phyloP scores from a whole-genome alignment of 805 yeast species.

The Candida manassasensis region DNA sequence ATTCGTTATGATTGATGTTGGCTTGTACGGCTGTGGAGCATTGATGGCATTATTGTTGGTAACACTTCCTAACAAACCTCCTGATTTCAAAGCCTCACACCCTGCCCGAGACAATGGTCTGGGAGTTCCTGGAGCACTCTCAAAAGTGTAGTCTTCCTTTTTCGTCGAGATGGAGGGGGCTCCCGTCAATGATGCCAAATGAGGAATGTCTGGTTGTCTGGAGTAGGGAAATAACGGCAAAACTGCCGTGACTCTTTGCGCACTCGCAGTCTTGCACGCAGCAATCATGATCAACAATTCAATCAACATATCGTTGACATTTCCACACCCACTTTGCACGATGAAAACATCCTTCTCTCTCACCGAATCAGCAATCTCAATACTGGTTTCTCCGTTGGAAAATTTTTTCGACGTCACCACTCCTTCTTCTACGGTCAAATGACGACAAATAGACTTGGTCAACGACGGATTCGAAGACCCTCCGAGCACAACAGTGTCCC shows the following conservation, averaged over 20 bases:
- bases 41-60: conserved; percentile 4
- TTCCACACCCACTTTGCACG: conserved; percentile 81
- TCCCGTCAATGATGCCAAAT: conserved; percentile 58
- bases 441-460: conserved; percentile 68
- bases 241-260: conserved; percentile 83
- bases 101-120: conserved; percentile 30
- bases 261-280: conserved; percentile 92
- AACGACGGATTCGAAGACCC: conserved; percentile 86
- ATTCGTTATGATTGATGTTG: conserved; percentile 27
- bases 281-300: conserved; percentile 78
- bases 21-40: conserved; percentile 11
- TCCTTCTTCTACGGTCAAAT: conserved; percentile 71
- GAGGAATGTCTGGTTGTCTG: conserved; percentile 92
- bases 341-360: conserved; percentile 95
- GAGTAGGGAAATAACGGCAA: conserved; percentile 93
- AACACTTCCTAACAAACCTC: not conserved
- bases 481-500: conserved; percentile 82
- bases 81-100: conserved; percentile 7
- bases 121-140: conserved; percentile 52
- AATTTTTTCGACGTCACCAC: conserved; percentile 56
- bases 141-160: conserved; percentile 42
- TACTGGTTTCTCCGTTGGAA: conserved; percentile 92
- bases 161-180: conserved; percentile 49
- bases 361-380: conserved; percentile 80
- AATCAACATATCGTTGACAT: conserved; percentile 81